Evolutionary conservation across 1,139 yeast genomes (phyloP), one percentile per base, ranked within the genome.

Genomic region (Blastobotrys raffinosifermentans): DNA sequence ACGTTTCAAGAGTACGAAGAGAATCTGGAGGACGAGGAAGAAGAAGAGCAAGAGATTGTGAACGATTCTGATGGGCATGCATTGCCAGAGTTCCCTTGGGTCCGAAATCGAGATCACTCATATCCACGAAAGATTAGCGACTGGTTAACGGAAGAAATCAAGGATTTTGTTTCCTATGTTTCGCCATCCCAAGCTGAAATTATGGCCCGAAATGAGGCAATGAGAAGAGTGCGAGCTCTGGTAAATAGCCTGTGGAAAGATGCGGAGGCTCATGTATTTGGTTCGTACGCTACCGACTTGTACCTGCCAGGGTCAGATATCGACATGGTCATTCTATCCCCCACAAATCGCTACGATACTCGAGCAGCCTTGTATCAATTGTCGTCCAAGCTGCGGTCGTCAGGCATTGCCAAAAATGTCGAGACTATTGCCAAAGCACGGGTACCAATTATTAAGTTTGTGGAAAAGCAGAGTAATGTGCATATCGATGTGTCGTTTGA

Each of bases 261-360:
- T 45, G 80, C 94, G 2, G 82, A 80, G 40, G 74, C 83, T 7
- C 83, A 80, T 50, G 95, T 89, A 11, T 91, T 93, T 66, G 99
- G 99, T 0, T 87, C 97, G 0, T 85, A 77, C 58, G 97, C 98
- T 0, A 89, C 98, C 0, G 96, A 89, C 56, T 65, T 93, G 45
- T 91, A 89, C 53, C 66, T 93, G 17, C 98, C 98, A 0, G 96
- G 96, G 1, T 86, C 96, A 0, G 99, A 93, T 67, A 87, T 93
- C 23, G 99, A 93, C 61, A 80, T 93, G 80, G 97, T 89, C 30
- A 74, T 93, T 19, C 68, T 80, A 6, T 82, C 95, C 8, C 64
- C 69, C 13, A 59, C 69, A 3, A 81, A 83, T 2, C 73, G 73
- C 48, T 80, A 81, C 55, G 93, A 79, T 47, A 74, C 72, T 42